These are phyloP conservation scores for Cladorrhinum sp. DNA, from an alignment of 2,329 filamentous ascomycete species.

Conservation along the genomic window DNA sequence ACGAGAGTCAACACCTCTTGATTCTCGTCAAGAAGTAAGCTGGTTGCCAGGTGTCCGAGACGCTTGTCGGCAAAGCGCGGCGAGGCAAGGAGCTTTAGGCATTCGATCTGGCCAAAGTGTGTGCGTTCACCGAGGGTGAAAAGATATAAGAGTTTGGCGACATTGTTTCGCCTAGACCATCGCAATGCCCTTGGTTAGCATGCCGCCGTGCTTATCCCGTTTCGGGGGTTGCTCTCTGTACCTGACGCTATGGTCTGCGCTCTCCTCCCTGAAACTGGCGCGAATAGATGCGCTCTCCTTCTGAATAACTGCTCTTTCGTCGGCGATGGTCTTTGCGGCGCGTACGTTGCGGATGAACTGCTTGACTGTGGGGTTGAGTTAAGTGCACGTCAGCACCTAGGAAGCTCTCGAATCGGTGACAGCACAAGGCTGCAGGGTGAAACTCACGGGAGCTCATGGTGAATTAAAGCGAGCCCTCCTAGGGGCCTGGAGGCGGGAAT, in stretches of 20 bases:
- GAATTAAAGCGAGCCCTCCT: constrained; percentile 23
- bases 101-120: constrained; percentile 99
- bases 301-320: constrained; percentile 96
- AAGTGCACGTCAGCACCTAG: constrained; percentile 17
- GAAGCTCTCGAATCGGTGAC: neutral
- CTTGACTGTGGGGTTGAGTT: constrained; percentile 65
- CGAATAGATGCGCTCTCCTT: constrained; percentile 98
- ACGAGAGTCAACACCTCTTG: constrained; percentile 96
- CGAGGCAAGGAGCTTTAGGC: constrained; percentile 92
- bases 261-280: constrained; percentile 96
- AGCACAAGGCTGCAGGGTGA: neutral
- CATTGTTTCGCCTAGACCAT: constrained; percentile 82
- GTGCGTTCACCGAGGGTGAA: constrained; percentile 97
- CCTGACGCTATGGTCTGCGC: constrained; percentile 86
- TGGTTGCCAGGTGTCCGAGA: constrained; percentile 91
- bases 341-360: constrained; percentile 99
- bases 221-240: constrained; percentile 43
- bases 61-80: constrained; percentile 98
- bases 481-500: constrained; percentile 22
- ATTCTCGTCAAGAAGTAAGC: constrained; percentile 94
- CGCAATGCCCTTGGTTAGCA: constrained; percentile 21
- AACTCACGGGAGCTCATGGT: constrained; percentile 30
- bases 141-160: constrained; percentile 95
- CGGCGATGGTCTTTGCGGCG: constrained; percentile 96
- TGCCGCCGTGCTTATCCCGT: neutral